Base-by-base conservation (phyloP, 2,329 filamentous ascomycete genomes). In the Lachnellula subtilissima region DNA sequence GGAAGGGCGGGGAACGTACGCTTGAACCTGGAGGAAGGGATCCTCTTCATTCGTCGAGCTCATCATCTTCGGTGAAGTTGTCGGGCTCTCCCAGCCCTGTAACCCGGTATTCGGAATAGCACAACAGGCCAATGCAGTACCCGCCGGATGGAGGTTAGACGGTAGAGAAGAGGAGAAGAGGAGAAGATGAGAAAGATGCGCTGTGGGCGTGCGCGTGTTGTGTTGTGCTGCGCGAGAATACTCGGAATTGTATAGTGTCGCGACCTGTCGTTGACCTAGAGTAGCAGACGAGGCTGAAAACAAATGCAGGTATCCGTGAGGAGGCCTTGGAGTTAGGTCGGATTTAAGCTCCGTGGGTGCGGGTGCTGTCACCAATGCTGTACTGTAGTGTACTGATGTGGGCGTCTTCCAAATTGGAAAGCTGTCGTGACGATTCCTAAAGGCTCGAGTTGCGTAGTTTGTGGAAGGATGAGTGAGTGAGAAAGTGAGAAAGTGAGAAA, bases 21-120 rank as follows among this genome's bases (percentile, higher is more conserved):
- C 82, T 69, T 88, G 85, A 66, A 87, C 85, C 71, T 88, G 83
- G 74, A 87, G 82, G 77, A 88, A 88, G 46, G 85, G 85, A 69
- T 88, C 85, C 74, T 85, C 78, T 67, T 86, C 83, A 70, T 81
- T 83, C 7, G 78, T 82, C 62, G 83, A 85, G 73, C 83, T 83
- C 83, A 87, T 87, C 81, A 85, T 86, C 71, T 64, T 67, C 36
- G 15, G 11, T 45, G 39, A 42, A 14, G 17, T 35, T 22, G 9
- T 42, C 14, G 35, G n/a, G 8, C 48, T 39, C 17, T 12, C 32
- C 40, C 42, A 23, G 36, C 48, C 48, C 35, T 40, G 32, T 19
- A 14, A 14, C 48, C 48, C 22, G 48, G 32, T 37, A 17, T 19
- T 50, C 32, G 48, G 35, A 15, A 17, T 23, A 35, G 28, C 28